Evolutionary conservation across 169 alveolate genomes (phyloP).

Genomic region (Cryptosporidium parvum): DNA sequence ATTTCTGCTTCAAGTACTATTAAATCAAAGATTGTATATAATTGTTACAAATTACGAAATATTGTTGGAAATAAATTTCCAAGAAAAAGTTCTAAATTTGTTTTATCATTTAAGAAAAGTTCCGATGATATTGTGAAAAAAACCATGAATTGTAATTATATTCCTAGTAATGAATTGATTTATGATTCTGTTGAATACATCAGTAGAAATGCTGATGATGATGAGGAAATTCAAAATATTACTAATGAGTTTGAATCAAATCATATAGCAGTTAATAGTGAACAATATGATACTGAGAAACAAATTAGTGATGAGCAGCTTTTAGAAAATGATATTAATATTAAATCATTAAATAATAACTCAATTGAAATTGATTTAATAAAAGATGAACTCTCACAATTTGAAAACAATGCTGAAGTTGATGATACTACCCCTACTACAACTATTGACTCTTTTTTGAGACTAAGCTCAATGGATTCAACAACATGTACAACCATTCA

Average conservation of each 20-base stretch:
- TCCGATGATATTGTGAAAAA: conserved; percentile 14
- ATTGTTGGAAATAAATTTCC: conserved; percentile 47
- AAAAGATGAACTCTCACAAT: neutral
- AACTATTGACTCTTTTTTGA: conserved; percentile 59
- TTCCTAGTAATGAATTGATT: conserved; percentile 1
- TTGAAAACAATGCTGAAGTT: neutral
- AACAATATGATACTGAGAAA: neutral
- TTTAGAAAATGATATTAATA: neutral
- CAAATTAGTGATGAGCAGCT: neutral
- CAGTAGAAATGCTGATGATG: conserved; percentile 40
- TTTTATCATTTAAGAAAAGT: conserved; percentile 39
- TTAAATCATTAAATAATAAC: neutral
- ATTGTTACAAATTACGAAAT: conserved; percentile 39
- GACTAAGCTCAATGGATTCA: conserved; percentile 52
- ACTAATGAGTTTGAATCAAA: neutral
- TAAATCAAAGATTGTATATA: conserved; percentile 32
- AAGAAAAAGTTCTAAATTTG: conserved; percentile 50
- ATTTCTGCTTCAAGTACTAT: conserved; percentile 1
- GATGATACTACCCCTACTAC: conserved; percentile 53
- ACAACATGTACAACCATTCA: conserved; percentile 54
- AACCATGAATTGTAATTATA: conserved; percentile 25
- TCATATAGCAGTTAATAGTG: neutral
- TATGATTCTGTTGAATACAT: conserved; percentile 57
- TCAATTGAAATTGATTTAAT: neutral
- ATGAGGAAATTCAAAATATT: neutral